These are phyloP conservation scores for Nitzschia putrida DNA, from an alignment of 108 stramenopile genomes.

Conservation along the genomic window DNA sequence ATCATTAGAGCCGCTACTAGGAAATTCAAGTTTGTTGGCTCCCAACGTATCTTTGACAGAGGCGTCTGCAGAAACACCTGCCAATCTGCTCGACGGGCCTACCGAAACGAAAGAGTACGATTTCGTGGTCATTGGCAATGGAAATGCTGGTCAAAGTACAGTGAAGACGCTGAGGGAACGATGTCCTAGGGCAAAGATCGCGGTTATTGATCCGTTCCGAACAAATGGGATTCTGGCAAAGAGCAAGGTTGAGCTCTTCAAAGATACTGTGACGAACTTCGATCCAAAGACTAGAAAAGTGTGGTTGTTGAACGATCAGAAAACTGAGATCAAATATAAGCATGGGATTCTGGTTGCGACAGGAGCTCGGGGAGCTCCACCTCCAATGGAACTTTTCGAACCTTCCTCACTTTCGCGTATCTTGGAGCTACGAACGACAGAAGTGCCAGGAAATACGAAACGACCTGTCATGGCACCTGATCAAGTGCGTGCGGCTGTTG, in stretches of 20 bases:
- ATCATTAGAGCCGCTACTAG: no score
- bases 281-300: conserved; percentile 42
- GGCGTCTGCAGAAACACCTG: no score
- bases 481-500: conserved; percentile 15
- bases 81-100: not conserved
- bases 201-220: conserved; percentile 55
- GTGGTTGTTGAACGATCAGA: conserved; percentile 14
- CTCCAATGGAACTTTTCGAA: conserved; percentile 65
- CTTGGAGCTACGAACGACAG: conserved; percentile 64
- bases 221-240: not conserved
- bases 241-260: conserved; percentile 20
- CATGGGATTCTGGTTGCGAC: conserved; percentile 79
- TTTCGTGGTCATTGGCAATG: conserved; percentile 64
- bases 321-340: conserved; percentile 49
- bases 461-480: conserved; percentile 37
- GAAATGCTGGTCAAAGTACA: conserved; percentile 59
- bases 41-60: no score
- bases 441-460: conserved; percentile 36
- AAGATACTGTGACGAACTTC: conserved; percentile 36
- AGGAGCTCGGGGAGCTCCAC: conserved; percentile 79
- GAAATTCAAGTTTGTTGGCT: no score
- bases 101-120: conserved; percentile 37
- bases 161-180: conserved; percentile 34
- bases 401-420: conserved; percentile 47
- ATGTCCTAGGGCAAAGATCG: conserved; percentile 56